These are phyloP conservation scores for Dichomitus squalens DNA, from an alignment of 1,284 basidiomycete genomes.

Conservation along the genomic window DNA sequence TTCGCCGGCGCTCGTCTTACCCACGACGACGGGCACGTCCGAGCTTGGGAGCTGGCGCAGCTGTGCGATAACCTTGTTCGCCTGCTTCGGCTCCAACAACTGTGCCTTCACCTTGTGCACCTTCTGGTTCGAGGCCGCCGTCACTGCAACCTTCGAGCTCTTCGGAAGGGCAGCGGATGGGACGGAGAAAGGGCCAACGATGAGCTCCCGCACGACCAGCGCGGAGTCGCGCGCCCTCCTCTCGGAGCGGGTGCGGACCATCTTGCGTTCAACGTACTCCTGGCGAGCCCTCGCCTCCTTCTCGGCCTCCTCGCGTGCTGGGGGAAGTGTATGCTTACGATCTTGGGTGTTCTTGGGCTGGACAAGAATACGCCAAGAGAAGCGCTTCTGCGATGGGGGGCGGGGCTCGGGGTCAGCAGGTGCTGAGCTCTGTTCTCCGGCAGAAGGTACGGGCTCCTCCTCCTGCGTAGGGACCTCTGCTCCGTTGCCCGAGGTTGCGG, in stretches of 20 bases:
- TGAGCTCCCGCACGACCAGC: conserved; percentile 62
- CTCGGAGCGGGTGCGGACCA: conserved; percentile 46
- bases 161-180: conserved; percentile 28
- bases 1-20: conserved; percentile 23
- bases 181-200: conserved; percentile 52
- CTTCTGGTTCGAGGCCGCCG: conserved; percentile 39
- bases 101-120: conserved; percentile 71
- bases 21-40: conserved; percentile 26
- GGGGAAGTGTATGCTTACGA: conserved; percentile 40
- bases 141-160: conserved; percentile 39
- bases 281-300: conserved; percentile 15
- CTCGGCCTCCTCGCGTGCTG: conserved; percentile 37
- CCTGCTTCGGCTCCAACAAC: conserved; percentile 64
- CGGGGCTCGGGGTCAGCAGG: background rate
- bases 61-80: conserved; percentile 69
- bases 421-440: background rate
- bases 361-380: conserved; percentile 31
- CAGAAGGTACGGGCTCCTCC: background rate
- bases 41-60: conserved; percentile 50
- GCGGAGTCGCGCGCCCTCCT: conserved; percentile 68
- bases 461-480: background rate
- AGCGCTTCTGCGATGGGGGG: conserved; percentile 24
- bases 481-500: background rate
- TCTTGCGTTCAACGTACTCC: conserved; percentile 16
- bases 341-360: conserved; percentile 20